Base-by-base conservation (phyloP, 2,329 filamentous ascomycete genomes). In the Aspergillus sp. region DNA sequence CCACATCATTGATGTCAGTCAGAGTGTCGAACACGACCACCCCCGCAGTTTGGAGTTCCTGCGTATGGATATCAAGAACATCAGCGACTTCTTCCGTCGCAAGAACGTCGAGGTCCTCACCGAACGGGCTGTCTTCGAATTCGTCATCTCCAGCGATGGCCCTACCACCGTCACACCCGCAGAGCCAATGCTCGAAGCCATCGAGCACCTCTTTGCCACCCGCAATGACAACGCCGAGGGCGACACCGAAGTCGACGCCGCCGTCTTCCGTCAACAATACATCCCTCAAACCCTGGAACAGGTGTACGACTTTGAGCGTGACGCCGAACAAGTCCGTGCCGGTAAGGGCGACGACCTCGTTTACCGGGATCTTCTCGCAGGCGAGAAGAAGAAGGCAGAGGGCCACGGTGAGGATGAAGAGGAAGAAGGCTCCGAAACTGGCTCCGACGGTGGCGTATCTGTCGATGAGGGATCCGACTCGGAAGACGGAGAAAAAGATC, bases 1-100 rank as follows among this genome's bases (percentile, higher is more conserved):
- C 0, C 96, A 91, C 82, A 90, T 99, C 71, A 99, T 99, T 75
- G 95, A 99, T 77, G 95, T 99, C 47, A 96, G 92, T 58, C 95
- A 99, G 80, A 95, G 90, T 72, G 95, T 99, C 19, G 96, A 98
- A 80, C 93, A 96, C 68, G 94, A 98, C 69, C 95, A 99, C 75
- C 95, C 95, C 0, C 86, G 91, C 60, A 94, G 91, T 2, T 83
- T 96, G 30, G 94, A 98, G 74, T 99, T 99, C 73, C 78, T 99
- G 69, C 88, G 95, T 36, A 98, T 97, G 93, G 95, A 99, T 73
- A 92, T 99, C 77, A 98, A 97, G 83, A 99, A 99, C 72, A 87
- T 96, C 1, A 90, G 88, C 21, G 92, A 96, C 75, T 99, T 96
- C 78, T 99, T 98, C 85, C 83, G 88, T 30, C 85, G 90, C 19